A percentile compares a stretch with the other conserved stretches of the same genome.
Conservation (phyloP, 2,329 filamentous ascomycete species). For the Penicillium sp. region DNA sequence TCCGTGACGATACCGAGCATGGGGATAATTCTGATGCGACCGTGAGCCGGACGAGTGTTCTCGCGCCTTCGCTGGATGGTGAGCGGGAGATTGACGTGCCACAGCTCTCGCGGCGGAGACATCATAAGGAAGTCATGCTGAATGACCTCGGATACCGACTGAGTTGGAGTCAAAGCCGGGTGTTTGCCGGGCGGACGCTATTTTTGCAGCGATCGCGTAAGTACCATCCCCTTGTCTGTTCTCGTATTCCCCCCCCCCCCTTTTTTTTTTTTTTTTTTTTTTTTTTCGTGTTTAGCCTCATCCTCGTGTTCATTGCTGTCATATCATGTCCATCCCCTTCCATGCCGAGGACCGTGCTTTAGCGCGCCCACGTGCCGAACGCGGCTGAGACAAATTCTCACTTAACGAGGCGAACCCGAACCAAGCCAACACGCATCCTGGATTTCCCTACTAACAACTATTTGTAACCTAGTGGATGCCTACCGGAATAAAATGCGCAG, state of each 20-base stretch:
- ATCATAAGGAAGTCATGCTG: slow-evolving; percentile 83
- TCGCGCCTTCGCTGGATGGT: slow-evolving; percentile 68
- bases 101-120: slow-evolving; percentile 70
- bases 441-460: not conserved
- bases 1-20: slow-evolving; percentile 71
- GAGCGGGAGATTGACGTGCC: slow-evolving; percentile 78
- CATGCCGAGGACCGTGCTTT: not conserved
- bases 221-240: slow-evolving; percentile 48
- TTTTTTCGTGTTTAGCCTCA: not conserved
- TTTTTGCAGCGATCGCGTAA: slow-evolving; percentile 91
- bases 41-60: slow-evolving; percentile 59
- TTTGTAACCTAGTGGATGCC: slow-evolving; percentile 73
- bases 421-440: not conserved
- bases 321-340: not conserved
- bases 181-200: slow-evolving; percentile 83
- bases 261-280: no score
- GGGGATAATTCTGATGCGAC: slow-evolving; percentile 43
- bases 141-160: slow-evolving; percentile 95
- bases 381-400: not conserved
- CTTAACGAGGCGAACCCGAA: not conserved
- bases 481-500: slow-evolving; percentile 91
- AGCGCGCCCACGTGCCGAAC: slow-evolving; percentile 8
- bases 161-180: slow-evolving; percentile 94
- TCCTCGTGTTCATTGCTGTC: not conserved
- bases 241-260: not conserved